phyloP scores from a whole-genome alignment of 306 rosid genomes.

The Pyrus betulifolia region DNA sequence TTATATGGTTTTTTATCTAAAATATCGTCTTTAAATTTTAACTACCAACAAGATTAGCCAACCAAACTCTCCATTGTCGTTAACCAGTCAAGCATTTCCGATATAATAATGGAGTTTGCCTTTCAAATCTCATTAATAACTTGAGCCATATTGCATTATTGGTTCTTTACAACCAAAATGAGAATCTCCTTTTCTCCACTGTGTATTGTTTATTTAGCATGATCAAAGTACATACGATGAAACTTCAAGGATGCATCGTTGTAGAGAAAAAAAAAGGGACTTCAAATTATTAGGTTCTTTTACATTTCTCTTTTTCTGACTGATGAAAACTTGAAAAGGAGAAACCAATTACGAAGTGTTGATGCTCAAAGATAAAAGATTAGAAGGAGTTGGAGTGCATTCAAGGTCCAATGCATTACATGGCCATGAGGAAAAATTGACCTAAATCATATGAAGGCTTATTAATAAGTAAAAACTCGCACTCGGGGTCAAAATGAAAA shows the following conservation, averaged over 20 bases:
- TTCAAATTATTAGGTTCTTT: not conserved
- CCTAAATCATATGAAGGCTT: too few relatives aligned
- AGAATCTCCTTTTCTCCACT: not conserved
- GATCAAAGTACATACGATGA: not conserved
- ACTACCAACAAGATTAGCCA: constrained; percentile 18
- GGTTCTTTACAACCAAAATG: not conserved
- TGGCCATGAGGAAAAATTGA: too few relatives aligned
- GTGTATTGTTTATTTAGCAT: not conserved
- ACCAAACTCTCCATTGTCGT: constrained; percentile 10
- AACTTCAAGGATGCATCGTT: not conserved
- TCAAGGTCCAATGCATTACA: too few relatives aligned
- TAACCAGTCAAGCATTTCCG: constrained; percentile 2
- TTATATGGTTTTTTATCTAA: not conserved
- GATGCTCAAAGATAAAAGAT: too few relatives aligned
- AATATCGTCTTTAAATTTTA: not conserved
- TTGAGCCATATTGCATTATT: not conserved
- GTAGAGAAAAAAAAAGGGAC: too few relatives aligned
- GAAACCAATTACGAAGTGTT: not conserved
- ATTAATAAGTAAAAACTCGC: too few relatives aligned
- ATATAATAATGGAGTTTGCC: constrained; percentile 2
- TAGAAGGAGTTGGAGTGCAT: too few relatives aligned
- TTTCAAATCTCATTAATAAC: constrained; percentile 5
- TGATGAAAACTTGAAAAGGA: not conserved
- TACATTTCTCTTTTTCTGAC: not conserved
- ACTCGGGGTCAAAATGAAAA: too few relatives aligned